Percentiles rank a stretch among this genome's conserved stretches.
These are phyloP conservation scores for Candida quercuum DNA, from an alignment of 805 yeast species.

Conservation along the genomic window DNA sequence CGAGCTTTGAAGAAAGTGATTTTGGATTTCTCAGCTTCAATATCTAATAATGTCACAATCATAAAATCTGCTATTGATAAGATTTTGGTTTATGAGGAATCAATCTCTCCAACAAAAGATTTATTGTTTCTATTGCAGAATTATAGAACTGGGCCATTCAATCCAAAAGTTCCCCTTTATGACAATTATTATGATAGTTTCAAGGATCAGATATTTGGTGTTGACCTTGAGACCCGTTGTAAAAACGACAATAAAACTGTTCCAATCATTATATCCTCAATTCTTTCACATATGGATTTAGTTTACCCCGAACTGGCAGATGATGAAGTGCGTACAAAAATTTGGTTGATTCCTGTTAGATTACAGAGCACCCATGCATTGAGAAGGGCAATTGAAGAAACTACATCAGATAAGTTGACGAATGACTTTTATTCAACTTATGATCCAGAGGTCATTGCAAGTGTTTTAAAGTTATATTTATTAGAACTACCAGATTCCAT, in stretches of 20 bases:
- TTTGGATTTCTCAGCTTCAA: conserved; percentile 62
- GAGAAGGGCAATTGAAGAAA: conserved; percentile 51
- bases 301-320: conserved; percentile 63
- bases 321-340: conserved; percentile 60
- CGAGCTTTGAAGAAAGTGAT: conserved; percentile 72
- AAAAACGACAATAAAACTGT: conserved; percentile 69
- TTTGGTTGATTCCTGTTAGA: conserved; percentile 67
- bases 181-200: conserved; percentile 76
- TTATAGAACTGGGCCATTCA: conserved; percentile 68
- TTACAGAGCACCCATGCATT: conserved; percentile 55
- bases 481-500: conserved; percentile 78
- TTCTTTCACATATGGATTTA: conserved; percentile 61
- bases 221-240: conserved; percentile 65
- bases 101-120: conserved; percentile 66
- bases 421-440: conserved; percentile 26
- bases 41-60: conserved; percentile 54
- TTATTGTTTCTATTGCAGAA: conserved; percentile 59
- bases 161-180: conserved; percentile 67
- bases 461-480: conserved; percentile 65
- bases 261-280: conserved; percentile 59
- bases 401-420: conserved; percentile 36
- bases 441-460: conserved; percentile 56
- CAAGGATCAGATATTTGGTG: conserved; percentile 71
- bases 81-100: conserved; percentile 59
- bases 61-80: conserved; percentile 57